Evolutionary conservation across 2,329 filamentous ascomycete genomes (phyloP).

Genomic region (Teratosphaeria nubilosa): DNA sequence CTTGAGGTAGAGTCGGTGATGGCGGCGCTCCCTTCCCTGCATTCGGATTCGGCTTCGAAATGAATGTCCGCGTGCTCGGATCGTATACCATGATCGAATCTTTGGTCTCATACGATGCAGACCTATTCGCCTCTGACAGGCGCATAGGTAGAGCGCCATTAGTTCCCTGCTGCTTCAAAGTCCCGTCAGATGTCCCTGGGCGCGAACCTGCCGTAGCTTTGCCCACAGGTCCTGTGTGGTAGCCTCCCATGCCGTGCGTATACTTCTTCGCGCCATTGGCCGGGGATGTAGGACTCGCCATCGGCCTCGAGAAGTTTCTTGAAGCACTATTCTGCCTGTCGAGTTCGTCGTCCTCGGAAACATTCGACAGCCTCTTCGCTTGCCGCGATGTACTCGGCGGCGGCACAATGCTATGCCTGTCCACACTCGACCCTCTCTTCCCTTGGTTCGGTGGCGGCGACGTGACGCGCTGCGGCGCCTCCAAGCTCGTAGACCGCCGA

Average conservation of each 20-base stretch:
- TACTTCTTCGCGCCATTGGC: constrained; percentile 13
- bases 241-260: constrained; percentile 32
- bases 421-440: constrained; percentile 22
- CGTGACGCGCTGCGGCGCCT: constrained; percentile 37
- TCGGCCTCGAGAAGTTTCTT: constrained; percentile 45
- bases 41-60: constrained; percentile 14
- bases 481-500: constrained; percentile 42
- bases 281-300: constrained; percentile 25
- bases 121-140: not conserved
- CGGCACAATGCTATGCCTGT: constrained; percentile 13
- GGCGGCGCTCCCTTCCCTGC: constrained; percentile 6
- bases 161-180: constrained; percentile 1
- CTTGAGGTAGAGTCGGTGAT: constrained; percentile 6
- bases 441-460: constrained; percentile 34
- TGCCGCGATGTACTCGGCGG: constrained; percentile 8
- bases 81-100: constrained; percentile 25
- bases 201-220: not conserved
- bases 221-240: constrained; percentile 55
- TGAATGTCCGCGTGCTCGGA: constrained; percentile 20
- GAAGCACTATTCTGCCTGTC: constrained; percentile 29
- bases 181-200: constrained; percentile 1
- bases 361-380: constrained; percentile 30
- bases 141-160: not conserved
- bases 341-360: constrained; percentile 27
- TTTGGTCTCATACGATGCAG: not conserved